These are phyloP conservation scores for Ogataea ramenticola DNA, from an alignment of 805 yeast genomes.

Conservation along the genomic window DNA sequence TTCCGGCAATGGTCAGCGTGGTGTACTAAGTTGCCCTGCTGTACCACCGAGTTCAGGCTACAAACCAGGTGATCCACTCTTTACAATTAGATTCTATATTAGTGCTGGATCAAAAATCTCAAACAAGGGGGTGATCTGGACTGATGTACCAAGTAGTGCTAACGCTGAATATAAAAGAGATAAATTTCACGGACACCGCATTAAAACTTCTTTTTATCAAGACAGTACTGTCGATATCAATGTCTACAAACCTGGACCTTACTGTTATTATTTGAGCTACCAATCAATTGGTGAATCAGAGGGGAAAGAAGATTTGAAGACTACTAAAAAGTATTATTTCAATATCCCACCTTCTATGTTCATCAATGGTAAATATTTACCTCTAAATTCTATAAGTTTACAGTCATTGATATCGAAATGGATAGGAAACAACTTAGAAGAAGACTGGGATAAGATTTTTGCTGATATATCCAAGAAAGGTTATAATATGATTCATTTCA, in stretches of 20 bases:
- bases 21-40: conserved; percentile 47
- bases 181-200: conserved; percentile 42
- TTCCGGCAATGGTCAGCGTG: conserved; percentile 29
- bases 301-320: conserved; percentile 22
- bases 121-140: conserved; percentile 63
- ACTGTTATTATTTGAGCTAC: conserved; percentile 63
- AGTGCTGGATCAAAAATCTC: conserved; percentile 72
- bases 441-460: conserved; percentile 64
- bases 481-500: conserved; percentile 93
- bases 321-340: conserved; percentile 62
- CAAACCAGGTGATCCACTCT: conserved; percentile 30
- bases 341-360: conserved; percentile 72
- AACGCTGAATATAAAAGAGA: conserved; percentile 45
- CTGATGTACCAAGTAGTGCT: conserved; percentile 55
- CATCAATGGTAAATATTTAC: conserved; percentile 47
- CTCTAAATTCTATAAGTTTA: conserved; percentile 72
- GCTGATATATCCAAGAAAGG: conserved; percentile 60
- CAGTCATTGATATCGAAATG: conserved; percentile 88
- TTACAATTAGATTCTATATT: conserved; percentile 50
- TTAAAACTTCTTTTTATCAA: conserved; percentile 52
- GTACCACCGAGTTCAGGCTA: conserved; percentile 27
- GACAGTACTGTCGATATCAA: conserved; percentile 57
- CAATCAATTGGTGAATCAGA: conserved; percentile 24
- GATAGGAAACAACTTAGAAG: conserved; percentile 55
- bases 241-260: conserved; percentile 72